Percentiles rank a stretch among this genome's conserved stretches.
phyloP scores from a whole-genome alignment of 371 early-diverging fungal genomes.

The Mucor racemosus region DNA sequence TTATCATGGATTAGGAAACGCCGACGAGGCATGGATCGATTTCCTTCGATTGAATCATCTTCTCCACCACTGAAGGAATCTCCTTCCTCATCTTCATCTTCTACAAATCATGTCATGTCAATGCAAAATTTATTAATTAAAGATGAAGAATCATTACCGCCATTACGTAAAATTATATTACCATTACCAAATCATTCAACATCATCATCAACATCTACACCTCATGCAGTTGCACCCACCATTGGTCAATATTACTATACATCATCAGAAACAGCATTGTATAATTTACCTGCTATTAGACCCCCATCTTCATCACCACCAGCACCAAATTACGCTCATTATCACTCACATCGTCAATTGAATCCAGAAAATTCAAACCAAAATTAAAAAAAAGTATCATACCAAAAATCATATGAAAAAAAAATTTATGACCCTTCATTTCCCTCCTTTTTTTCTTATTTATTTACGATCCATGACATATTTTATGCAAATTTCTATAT shows the following conservation, averaged over 20 bases:
- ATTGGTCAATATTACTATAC: slow-evolving; percentile 1
- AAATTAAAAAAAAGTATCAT: neutral
- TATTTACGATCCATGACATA: neutral
- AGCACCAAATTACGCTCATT: neutral
- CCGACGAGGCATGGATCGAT: slow-evolving; percentile 9
- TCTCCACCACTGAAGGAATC: neutral
- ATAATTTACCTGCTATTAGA: slow-evolving; percentile 1
- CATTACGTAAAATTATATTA: neutral
- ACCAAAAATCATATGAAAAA: slow-evolving; percentile 1
- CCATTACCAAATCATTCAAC: neutral
- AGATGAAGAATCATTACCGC: slow-evolving; percentile 8
- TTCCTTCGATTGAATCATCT: neutral
- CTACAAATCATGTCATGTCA: slow-evolving; percentile 17
- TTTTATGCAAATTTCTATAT: neutral
- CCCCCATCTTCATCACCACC: neutral
- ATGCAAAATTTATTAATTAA: slow-evolving; percentile 23
- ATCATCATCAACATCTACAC: neutral
- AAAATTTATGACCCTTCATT: neutral
- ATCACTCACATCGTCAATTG: neutral
- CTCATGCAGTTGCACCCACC: neutral
- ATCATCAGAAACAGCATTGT: neutral
- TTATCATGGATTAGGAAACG: slow-evolving; percentile 16
- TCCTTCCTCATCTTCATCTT: neutral
- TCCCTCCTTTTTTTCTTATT: slow-evolving; percentile 4
- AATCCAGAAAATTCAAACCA: neutral